A percentile compares a stretch with the other conserved stretches of the same genome.
Conservation (phyloP, 2,329 filamentous ascomycete species). For the Eutypella sp. region DNA sequence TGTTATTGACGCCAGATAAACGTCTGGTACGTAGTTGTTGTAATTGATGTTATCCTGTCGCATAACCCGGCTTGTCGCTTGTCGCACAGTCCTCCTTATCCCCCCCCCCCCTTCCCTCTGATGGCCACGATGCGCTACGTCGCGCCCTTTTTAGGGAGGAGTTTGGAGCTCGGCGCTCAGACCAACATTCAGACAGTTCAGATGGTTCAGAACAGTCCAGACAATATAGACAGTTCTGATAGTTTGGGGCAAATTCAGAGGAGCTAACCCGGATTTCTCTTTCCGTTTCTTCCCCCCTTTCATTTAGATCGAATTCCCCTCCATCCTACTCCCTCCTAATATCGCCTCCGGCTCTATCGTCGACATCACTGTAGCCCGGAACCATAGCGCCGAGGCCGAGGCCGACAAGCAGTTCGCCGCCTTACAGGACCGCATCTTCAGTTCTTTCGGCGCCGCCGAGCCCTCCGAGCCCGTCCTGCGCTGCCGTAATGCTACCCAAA, state of each 20-base stretch:
- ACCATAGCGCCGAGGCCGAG: constrained; percentile 69
- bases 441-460: constrained; percentile 75
- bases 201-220: too few relatives aligned
- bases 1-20: constrained; percentile 94
- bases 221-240: too few relatives aligned
- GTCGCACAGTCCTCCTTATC: constrained; percentile 15
- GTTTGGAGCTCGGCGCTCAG: too few relatives aligned
- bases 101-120: too few relatives aligned
- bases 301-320: constrained; percentile 91
- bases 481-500: constrained; percentile 96
- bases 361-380: constrained; percentile 92
- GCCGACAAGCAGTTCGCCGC: constrained; percentile 71
- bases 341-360: constrained; percentile 96
- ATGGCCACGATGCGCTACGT: not conserved
- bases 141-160: too few relatives aligned
- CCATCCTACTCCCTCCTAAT: constrained; percentile 89
- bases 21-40: constrained; percentile 64
- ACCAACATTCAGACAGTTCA: too few relatives aligned
- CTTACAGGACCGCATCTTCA: constrained; percentile 85
- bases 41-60: not conserved
- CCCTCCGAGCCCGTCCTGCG: constrained; percentile 75
- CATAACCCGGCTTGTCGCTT: too few relatives aligned
- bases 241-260: too few relatives aligned
- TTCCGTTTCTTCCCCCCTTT: too few relatives aligned
- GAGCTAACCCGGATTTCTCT: too few relatives aligned